Evolutionary conservation across 2,329 filamentous ascomycete species (phyloP).

Genomic region (Penicillium polonicum): DNA sequence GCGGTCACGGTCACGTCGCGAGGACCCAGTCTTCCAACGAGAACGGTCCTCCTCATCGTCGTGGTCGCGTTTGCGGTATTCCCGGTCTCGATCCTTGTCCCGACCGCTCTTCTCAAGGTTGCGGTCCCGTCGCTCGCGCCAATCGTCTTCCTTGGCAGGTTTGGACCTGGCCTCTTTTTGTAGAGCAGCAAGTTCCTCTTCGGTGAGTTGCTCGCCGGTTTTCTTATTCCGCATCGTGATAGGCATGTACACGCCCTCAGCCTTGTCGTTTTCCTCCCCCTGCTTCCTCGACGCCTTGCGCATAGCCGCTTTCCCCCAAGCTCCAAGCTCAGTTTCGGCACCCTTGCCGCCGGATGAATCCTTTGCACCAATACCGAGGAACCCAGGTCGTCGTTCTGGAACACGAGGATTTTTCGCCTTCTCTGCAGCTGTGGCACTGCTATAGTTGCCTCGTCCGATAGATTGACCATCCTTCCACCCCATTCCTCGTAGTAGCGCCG

Average conservation of each 20-base stretch:
- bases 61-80: conserved; percentile 37
- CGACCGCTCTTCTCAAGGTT: conserved; percentile 43
- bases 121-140: conserved; percentile 46
- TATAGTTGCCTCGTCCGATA: conserved; percentile 56
- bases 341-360: conserved; percentile 59
- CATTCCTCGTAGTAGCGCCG: conserved; percentile 86
- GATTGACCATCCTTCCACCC: conserved; percentile 77
- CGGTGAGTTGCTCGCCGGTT: conserved; percentile 62
- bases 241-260: conserved; percentile 58
- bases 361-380: conserved; percentile 87
- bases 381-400: conserved; percentile 70
- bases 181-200: conserved; percentile 58
- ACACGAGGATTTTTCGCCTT: conserved; percentile 61
- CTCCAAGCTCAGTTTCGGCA: conserved; percentile 69
- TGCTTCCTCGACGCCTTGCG: conserved; percentile 57
- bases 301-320: conserved; percentile 68
- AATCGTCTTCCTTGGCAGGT: conserved; percentile 44
- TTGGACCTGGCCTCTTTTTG: conserved; percentile 51
- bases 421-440: conserved; percentile 40
- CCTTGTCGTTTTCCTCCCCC: conserved; percentile 47
- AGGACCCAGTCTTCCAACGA: conserved; percentile 41
- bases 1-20: conserved; percentile 39
- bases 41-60: conserved; percentile 36
- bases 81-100: conserved; percentile 37
- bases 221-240: conserved; percentile 60